Base-by-base conservation (phyloP, 768 basidiomycete genomes). In the Termitomyces sp. region DNA sequence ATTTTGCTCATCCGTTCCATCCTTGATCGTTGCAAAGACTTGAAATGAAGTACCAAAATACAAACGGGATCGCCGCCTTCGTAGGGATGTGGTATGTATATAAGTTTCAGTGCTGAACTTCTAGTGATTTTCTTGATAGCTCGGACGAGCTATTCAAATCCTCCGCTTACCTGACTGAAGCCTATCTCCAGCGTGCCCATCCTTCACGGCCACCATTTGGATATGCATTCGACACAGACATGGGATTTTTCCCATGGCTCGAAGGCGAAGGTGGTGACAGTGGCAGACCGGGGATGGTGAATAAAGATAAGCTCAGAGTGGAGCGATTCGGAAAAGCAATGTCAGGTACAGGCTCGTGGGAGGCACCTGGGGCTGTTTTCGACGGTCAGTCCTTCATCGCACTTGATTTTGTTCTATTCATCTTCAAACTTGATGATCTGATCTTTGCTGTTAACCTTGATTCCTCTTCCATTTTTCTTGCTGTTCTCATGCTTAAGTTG, bases 61-160 rank as follows among this genome's bases (percentile, higher is more conserved):
- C 82, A 0, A 81, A 85, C 60, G 88, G 86, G 2, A 79, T 84
- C 8, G 77, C 88, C 8, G 90, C 89, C 0, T 85, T 90, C 62
- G 78, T 89, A 12, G 88, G 85, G 10, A 65, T 89, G 46, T 84
- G 80, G 89, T 89, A 54, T 41, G 83, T 72, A 22, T 41, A 16
- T 8, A 4, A 24, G 50, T 16, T 45, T 28, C 48, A n/a, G 28
- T 29, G 36, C 24, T 33, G 6, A 29, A 47, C 10, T 7, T 26
- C 45, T 50, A 20, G 9, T 59, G 39, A 10, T 22, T 37, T 24
- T 20, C 15, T 54, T 28, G 13, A 42, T 59, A 91, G 89, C 61
- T 79, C 86, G 6, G 89, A 92, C 64, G 90, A 92, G 65, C 79
- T 90, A 41, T 82, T 84, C 73, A 91, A 91, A 70, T 79, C 88